Conservation (phyloP, 495 filamentous ascomycete genomes). For the Lophium mytilinum region DNA sequence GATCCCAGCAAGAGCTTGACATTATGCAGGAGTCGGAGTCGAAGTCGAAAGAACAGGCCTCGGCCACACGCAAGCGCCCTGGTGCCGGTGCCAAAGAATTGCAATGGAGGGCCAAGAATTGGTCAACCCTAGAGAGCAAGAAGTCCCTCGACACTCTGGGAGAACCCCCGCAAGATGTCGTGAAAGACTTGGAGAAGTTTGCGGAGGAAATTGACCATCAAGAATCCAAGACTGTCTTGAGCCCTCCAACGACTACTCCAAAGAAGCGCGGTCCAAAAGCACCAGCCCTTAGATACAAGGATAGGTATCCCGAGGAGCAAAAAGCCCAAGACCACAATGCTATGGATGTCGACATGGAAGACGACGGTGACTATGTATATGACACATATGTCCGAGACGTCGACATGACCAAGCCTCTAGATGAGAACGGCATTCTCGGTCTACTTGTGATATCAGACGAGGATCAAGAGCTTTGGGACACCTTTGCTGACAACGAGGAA, state of each 20-base stretch:
- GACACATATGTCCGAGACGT: slow-evolving; percentile 51
- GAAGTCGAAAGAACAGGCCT: not conserved
- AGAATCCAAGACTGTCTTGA: not conserved
- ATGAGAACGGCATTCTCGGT: slow-evolving; percentile 33
- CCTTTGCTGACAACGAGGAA: slow-evolving; percentile 49
- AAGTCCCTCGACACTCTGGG: slow-evolving; percentile 31
- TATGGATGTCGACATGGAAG: slow-evolving; percentile 33
- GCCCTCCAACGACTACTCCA: not conserved
- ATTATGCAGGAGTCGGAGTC: too few species aligned
- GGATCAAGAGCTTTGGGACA: slow-evolving; percentile 51
- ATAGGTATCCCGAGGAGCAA: slow-evolving; percentile 21
- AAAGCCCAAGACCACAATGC: slow-evolving; percentile 13
- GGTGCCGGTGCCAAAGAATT: slow-evolving; percentile 14
- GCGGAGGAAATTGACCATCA: slow-evolving; percentile 16
- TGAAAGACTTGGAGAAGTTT: slow-evolving; percentile 16
- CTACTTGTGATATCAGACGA: slow-evolving; percentile 52
- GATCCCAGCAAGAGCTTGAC: too few species aligned
- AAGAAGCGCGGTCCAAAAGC: slow-evolving; percentile 25
- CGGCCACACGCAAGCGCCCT: slow-evolving; percentile 20
- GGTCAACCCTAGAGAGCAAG: not conserved
- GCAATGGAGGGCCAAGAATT: slow-evolving; percentile 11
- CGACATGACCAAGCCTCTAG: not conserved
- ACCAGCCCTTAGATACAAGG: slow-evolving; percentile 24
- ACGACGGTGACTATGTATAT: slow-evolving; percentile 53
- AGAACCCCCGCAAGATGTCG: slow-evolving; percentile 18